phyloP scores from a whole-genome alignment of 2,329 filamentous ascomycete genomes.

The Aspergillus tubingensis region DNA sequence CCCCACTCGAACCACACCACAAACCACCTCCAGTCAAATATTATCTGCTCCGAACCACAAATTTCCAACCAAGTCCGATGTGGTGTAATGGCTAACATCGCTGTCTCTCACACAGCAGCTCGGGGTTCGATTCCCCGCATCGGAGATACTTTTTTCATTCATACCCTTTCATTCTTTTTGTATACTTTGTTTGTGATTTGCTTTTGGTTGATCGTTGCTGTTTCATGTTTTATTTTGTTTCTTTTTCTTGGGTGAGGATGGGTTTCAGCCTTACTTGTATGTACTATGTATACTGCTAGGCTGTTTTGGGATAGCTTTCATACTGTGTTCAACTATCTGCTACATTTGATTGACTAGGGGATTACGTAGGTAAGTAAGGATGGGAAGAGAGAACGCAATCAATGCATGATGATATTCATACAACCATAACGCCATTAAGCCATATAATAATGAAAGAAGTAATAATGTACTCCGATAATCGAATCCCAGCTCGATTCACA shows the following conservation, averaged over 20 bases:
- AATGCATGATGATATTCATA: slow-evolving; percentile 3
- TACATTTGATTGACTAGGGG: too few species aligned
- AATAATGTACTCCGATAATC: slow-evolving; percentile 1
- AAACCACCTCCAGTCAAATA: background rate
- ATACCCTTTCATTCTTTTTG: background rate
- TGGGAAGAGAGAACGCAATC: background rate
- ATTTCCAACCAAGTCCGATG: slow-evolving; percentile 16
- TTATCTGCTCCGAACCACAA: too few species aligned
- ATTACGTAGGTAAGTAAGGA: too few species aligned
- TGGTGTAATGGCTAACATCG: slow-evolving; percentile 31
- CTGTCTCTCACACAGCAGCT: slow-evolving; percentile 31
- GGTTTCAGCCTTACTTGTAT: background rate
- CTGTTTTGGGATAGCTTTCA: background rate
- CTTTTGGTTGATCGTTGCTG: background rate
- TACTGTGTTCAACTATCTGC: too few species aligned
- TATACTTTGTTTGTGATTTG: too few species aligned
- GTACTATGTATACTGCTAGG: background rate
- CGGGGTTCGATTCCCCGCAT: slow-evolving; percentile 30
- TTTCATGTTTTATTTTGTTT: background rate
- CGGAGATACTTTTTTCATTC: slow-evolving; percentile 14
- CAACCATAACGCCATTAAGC: slow-evolving; percentile 1
- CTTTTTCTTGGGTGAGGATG: background rate
- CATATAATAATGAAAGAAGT: background rate
- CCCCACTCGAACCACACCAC: background rate
- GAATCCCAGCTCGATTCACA: background rate